Percentiles rank a stretch among this genome's conserved stretches.
These are phyloP conservation scores for Fusarium tuaranense DNA, from an alignment of 2,329 filamentous ascomycete species.

Conservation along the genomic window DNA sequence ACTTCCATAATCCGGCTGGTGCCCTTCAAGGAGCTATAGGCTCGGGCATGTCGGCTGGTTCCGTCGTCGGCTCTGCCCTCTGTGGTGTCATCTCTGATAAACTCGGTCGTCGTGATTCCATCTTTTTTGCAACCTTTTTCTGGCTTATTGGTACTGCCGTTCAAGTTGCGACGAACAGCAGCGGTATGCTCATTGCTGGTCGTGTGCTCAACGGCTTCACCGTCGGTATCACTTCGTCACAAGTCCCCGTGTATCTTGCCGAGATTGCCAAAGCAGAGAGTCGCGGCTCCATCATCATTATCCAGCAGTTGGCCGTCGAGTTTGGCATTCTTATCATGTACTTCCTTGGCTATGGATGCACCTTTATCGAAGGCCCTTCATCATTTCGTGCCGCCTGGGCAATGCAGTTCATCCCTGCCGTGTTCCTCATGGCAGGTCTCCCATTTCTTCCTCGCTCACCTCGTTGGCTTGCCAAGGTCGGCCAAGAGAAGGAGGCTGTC, in stretches of 20 bases:
- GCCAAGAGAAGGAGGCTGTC: slow-evolving; percentile 1
- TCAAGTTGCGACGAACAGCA: slow-evolving; percentile 51
- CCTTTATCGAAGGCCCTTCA: slow-evolving; percentile 54
- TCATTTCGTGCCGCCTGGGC: slow-evolving; percentile 8
- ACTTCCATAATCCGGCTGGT: not conserved
- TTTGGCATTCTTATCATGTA: not conserved
- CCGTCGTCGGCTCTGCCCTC: slow-evolving; percentile 58
- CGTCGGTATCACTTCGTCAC: slow-evolving; percentile 71
- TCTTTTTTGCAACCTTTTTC: slow-evolving; percentile 61
- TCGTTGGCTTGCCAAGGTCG: slow-evolving; percentile 6
- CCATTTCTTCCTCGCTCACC: slow-evolving; percentile 3
- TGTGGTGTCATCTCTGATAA: slow-evolving; percentile 61
- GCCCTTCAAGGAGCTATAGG: slow-evolving; percentile 60
- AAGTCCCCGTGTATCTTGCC: slow-evolving; percentile 74
- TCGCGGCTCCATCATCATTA: slow-evolving; percentile 73
- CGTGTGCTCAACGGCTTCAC: slow-evolving; percentile 71
- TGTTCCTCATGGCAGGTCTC: not conserved
- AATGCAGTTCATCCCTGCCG: slow-evolving; percentile 2
- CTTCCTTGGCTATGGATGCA: slow-evolving; percentile 66
- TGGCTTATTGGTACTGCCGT: slow-evolving; percentile 55
- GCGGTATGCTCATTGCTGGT: slow-evolving; percentile 56
- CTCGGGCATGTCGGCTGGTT: slow-evolving; percentile 62
- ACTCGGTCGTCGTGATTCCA: slow-evolving; percentile 59
- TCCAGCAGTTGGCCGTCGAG: slow-evolving; percentile 71
- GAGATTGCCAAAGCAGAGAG: slow-evolving; percentile 66